A percentile compares a stretch with the other conserved stretches of the same genome.
These are phyloP conservation scores for Silene latifolia DNA, from an alignment of 148 eudicot genomes.

Conservation along the genomic window DNA sequence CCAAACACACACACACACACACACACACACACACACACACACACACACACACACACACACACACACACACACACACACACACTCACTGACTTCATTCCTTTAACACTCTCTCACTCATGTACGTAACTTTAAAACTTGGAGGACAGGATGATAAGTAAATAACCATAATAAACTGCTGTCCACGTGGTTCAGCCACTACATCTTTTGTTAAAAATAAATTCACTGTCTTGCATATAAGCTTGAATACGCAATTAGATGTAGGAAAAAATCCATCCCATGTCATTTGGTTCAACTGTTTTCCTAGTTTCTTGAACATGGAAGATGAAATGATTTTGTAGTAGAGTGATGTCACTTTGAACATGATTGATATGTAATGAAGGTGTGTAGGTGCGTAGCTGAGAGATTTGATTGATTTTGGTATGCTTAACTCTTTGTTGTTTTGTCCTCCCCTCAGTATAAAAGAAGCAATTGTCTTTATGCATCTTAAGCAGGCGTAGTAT, in stretches of 20 bases:
- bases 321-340: not conserved
- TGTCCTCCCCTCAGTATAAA: not conserved
- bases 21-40: not conserved
- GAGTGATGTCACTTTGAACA: too few relatives aligned
- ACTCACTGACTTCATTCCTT: not conserved
- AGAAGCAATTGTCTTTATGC: not conserved
- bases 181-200: not conserved
- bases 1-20: not conserved
- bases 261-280: not conserved
- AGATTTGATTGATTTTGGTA: constrained; percentile 2
- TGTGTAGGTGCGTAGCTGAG: too few relatives aligned
- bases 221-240: not conserved
- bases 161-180: not conserved
- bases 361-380: too few relatives aligned
- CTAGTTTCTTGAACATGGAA: too few relatives aligned
- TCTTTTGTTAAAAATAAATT: not conserved
- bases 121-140: not conserved
- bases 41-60: not conserved
- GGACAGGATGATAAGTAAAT: not conserved
- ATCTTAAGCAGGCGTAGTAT: too few relatives aligned
- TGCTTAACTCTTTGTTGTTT: not conserved
- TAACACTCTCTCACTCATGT: too few relatives aligned
- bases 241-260: not conserved
- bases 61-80: not conserved
- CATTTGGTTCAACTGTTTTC: too few relatives aligned